Percentiles rank a stretch among this genome's conserved stretches.
phyloP scores from a whole-genome alignment of 495 filamentous ascomycete genomes.

The Penicillium manginii region DNA sequence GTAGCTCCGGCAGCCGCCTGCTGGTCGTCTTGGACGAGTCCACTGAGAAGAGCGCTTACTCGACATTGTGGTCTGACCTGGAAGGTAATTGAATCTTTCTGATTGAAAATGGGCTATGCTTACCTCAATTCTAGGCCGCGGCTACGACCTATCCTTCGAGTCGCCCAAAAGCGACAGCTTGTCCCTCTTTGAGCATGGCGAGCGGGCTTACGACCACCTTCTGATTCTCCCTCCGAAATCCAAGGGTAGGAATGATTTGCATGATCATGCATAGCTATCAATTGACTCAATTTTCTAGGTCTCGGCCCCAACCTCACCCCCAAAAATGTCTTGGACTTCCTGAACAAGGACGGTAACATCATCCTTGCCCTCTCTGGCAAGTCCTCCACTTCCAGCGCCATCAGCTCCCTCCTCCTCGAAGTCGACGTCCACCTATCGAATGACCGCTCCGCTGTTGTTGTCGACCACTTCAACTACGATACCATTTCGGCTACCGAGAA shows the following conservation, averaged over 20 bases:
- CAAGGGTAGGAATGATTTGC: slow-evolving; percentile 66
- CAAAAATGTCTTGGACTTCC: slow-evolving; percentile 84
- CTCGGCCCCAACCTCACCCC: slow-evolving; percentile 87
- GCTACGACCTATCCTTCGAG: slow-evolving; percentile 78
- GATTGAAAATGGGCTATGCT: slow-evolving; percentile 7
- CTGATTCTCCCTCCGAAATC: slow-evolving; percentile 84
- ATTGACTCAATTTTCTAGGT: slow-evolving; percentile 55
- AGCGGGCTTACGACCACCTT: slow-evolving; percentile 87
- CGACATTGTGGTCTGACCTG: slow-evolving; percentile 79
- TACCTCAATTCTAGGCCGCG: slow-evolving; percentile 63
- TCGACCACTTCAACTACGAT: slow-evolving; percentile 97
- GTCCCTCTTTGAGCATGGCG: slow-evolving; percentile 83
- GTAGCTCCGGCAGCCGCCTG: slow-evolving; percentile 78
- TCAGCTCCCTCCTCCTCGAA: slow-evolving; percentile 86
- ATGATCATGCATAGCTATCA: slow-evolving; percentile 3
- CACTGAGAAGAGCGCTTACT: slow-evolving; percentile 74
- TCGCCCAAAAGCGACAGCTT: slow-evolving; percentile 85
- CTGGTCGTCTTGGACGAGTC: slow-evolving; percentile 82
- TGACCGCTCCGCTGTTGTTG: slow-evolving; percentile 78
- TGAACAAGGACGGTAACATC: slow-evolving; percentile 90
- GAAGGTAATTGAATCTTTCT: slow-evolving; percentile 59
- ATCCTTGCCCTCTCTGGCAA: slow-evolving; percentile 83
- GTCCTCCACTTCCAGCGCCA: slow-evolving; percentile 69
- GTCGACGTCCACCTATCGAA: slow-evolving; percentile 88
- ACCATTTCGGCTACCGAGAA: slow-evolving; percentile 71